Percentiles rank a stretch among this genome's conserved stretches.
These are phyloP conservation scores for Usnea hakonensis DNA, from an alignment of 495 filamentous ascomycete species.

Conservation along the genomic window DNA sequence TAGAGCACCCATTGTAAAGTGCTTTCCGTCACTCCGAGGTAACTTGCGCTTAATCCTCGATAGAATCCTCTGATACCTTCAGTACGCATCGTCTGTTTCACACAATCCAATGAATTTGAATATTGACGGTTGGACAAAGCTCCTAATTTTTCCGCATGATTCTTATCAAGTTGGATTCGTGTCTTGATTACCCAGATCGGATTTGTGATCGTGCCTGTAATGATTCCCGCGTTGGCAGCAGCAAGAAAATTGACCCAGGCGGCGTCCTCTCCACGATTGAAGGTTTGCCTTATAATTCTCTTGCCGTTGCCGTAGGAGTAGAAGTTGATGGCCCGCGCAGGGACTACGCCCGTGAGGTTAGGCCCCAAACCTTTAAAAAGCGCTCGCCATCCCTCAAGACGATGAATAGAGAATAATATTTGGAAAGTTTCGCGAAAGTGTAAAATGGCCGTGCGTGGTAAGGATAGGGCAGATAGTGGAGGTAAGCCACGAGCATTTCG, in stretches of 20 bases:
- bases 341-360: slow-evolving; percentile 50
- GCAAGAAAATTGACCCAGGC: slow-evolving; percentile 45
- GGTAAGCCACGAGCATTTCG: slow-evolving; percentile 42
- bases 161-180: slow-evolving; percentile 49
- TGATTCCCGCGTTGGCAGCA: slow-evolving; percentile 47
- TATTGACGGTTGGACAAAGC: slow-evolving; percentile 39
- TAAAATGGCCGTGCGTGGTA: slow-evolving; percentile 39
- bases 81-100: slow-evolving; percentile 44
- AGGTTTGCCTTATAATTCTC: slow-evolving; percentile 38
- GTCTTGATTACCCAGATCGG: slow-evolving; percentile 57
- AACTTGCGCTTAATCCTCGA: slow-evolving; percentile 47
- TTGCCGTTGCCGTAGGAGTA: slow-evolving; percentile 54
- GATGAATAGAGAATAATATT: slow-evolving; percentile 47
- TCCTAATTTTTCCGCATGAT: slow-evolving; percentile 35
- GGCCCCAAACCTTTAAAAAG: slow-evolving; percentile 54
- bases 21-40: slow-evolving; percentile 49
- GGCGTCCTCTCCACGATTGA: slow-evolving; percentile 40
- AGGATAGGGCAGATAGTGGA: slow-evolving; percentile 37
- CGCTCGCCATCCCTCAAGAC: slow-evolving; percentile 48
- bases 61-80: slow-evolving; percentile 50
- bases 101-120: slow-evolving; percentile 48
- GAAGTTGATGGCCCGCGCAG: slow-evolving; percentile 52
- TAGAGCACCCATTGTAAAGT: slow-evolving; percentile 54
- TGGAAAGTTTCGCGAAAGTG: slow-evolving; percentile 51
- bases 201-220: slow-evolving; percentile 53